A percentile compares a stretch with the other conserved stretches of the same genome.
Evolutionary conservation across 176 grass and related monocot genomes (phyloP).

Genomic region (Triticum aestivum): IWGSC_CS_RefSeq_v2.1 NC_057795.1:588461313-588461812

Average conservation of each 20-base stretch:
- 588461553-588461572: neutral
- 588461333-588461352: too few species aligned
- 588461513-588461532: neutral
- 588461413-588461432: neutral
- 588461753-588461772: neutral
- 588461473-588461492: neutral
- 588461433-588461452: neutral
- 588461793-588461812: neutral
- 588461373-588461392: neutral
- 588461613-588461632: neutral
- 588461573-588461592: neutral
- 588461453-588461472: neutral
- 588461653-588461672: neutral
- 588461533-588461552: neutral
- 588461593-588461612: neutral
- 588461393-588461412: neutral
- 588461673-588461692: neutral
- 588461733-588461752: neutral
- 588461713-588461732: slow-evolving; percentile 30
- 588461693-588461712: neutral
- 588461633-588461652: neutral
- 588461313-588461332: slow-evolving; percentile 7
- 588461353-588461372: too few species aligned
- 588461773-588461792: neutral
- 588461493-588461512: neutral